Conservation (phyloP, 805 yeast species). For the Candida hungchunana region DNA sequence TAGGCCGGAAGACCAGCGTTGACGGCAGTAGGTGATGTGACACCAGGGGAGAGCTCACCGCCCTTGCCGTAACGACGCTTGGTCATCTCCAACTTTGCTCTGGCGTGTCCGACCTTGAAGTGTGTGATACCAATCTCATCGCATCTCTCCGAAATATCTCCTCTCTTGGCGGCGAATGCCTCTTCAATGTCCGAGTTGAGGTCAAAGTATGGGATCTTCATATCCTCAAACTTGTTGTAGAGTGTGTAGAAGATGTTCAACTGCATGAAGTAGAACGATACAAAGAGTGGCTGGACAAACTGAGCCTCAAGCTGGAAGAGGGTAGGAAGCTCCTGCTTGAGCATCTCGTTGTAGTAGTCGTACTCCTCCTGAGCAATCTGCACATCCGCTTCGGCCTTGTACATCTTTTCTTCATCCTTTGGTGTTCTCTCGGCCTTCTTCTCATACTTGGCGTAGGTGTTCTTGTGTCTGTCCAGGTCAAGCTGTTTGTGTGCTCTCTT, state of each 20-base stretch:
- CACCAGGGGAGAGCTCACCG: conserved; percentile 36
- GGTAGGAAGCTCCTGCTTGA: conserved; percentile 85
- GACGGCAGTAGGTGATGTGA: conserved; percentile 29
- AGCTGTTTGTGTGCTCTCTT: conserved; percentile 94
- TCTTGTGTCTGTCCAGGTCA: conserved; percentile 83
- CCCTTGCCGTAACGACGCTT: conserved; percentile 67
- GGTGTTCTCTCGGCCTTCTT: conserved; percentile 77
- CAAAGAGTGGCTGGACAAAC: conserved; percentile 89
- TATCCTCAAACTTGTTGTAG: conserved; percentile 86
- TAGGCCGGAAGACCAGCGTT: conserved; percentile 33
- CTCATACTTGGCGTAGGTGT: conserved; percentile 66
- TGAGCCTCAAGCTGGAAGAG: conserved; percentile 86
- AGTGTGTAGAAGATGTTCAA: conserved; percentile 92
- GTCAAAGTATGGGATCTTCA: conserved; percentile 96
- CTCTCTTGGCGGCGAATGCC: conserved; percentile 76
- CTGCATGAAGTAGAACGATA: conserved; percentile 95
- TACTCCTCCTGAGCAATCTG: conserved; percentile 92
- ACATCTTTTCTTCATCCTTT: conserved; percentile 89
- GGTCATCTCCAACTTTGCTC: conserved; percentile 76
- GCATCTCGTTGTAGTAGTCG: conserved; percentile 92
- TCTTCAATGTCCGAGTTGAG: conserved; percentile 78
- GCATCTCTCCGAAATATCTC: conserved; percentile 83
- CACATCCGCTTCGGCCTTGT: conserved; percentile 83
- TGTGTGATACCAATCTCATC: conserved; percentile 89
- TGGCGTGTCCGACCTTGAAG: conserved; percentile 86